Conservation (phyloP, 768 basidiomycete species). For the Tylopilus felleus region DNA sequence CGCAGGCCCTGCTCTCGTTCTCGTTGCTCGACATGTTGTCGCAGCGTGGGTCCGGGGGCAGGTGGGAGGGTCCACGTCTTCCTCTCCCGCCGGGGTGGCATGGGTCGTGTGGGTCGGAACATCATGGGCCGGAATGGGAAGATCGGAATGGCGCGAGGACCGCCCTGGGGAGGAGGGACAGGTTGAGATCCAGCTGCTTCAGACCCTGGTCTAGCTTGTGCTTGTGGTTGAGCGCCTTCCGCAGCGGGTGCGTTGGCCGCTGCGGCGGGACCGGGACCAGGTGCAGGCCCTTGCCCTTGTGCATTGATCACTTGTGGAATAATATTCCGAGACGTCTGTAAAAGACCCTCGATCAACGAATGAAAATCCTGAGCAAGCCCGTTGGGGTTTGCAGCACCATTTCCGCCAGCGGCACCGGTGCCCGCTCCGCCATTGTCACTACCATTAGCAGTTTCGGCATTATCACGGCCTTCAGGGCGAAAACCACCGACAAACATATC, state of each 20-base stretch:
- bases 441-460: slow-evolving; percentile 3
- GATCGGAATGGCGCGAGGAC: slow-evolving; percentile 14
- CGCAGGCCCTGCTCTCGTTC: slow-evolving; percentile 72
- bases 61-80: slow-evolving; percentile 58
- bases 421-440: neutral
- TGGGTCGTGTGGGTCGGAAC: slow-evolving; percentile 22
- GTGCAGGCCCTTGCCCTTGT: slow-evolving; percentile 9
- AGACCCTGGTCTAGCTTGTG: slow-evolving; percentile 8
- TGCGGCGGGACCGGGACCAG: neutral
- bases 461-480: slow-evolving; percentile 9
- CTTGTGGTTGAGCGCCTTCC: slow-evolving; percentile 1
- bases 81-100: slow-evolving; percentile 34
- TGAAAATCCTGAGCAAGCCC: slow-evolving; percentile 23
- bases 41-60: slow-evolving; percentile 65
- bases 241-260: neutral
- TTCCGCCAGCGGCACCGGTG: slow-evolving; percentile 13
- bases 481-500: slow-evolving; percentile 36
- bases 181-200: slow-evolving; percentile 8
- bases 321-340: slow-evolving; percentile 26
- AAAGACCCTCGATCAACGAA: slow-evolving; percentile 23
- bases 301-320: slow-evolving; percentile 21
- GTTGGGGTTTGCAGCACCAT: slow-evolving; percentile 20
- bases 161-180: neutral
- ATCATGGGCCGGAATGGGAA: slow-evolving; percentile 19
- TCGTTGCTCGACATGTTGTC: slow-evolving; percentile 67